These are phyloP conservation scores for Picochlorum sp. DNA, from an alignment of 139 green algal species.

Conservation along the genomic window DNA sequence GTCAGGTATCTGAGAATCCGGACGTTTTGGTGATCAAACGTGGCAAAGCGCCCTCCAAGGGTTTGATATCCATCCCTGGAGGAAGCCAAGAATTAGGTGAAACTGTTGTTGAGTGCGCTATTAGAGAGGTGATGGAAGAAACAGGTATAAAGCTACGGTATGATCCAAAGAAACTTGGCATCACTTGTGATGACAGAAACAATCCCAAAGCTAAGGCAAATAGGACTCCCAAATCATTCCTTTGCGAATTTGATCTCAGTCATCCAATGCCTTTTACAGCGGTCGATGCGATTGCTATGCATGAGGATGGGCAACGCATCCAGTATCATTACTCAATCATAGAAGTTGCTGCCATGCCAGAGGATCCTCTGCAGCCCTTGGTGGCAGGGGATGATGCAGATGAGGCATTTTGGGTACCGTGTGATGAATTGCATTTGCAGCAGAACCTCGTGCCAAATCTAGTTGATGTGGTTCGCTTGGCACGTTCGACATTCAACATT, in stretches of 20 bases:
- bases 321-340: conserved; percentile 9
- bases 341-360: conserved; percentile 7
- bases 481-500: too few relatives aligned
- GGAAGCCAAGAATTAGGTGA: conserved; percentile 12
- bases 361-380: not conserved
- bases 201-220: not conserved
- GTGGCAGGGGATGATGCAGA: conserved; percentile 6
- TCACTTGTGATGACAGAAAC: not conserved
- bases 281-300: conserved; percentile 10
- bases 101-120: conserved; percentile 11
- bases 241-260: not conserved
- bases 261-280: conserved; percentile 3
- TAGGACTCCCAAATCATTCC: not conserved
- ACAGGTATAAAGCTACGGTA: not conserved
- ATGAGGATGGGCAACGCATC: not conserved
- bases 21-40: conserved; percentile 12
- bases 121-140: conserved; percentile 9
- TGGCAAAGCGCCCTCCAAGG: conserved; percentile 3
- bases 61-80: conserved; percentile 4
- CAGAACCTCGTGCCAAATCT: conserved; percentile 5
- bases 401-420: not conserved
- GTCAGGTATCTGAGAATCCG: not conserved
- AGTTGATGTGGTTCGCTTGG: not conserved
- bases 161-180: not conserved
- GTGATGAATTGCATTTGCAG: not conserved